Evolutionary conservation across 257 asterid species (phyloP).

Genomic region (Nemophila menziesii): DNA sequence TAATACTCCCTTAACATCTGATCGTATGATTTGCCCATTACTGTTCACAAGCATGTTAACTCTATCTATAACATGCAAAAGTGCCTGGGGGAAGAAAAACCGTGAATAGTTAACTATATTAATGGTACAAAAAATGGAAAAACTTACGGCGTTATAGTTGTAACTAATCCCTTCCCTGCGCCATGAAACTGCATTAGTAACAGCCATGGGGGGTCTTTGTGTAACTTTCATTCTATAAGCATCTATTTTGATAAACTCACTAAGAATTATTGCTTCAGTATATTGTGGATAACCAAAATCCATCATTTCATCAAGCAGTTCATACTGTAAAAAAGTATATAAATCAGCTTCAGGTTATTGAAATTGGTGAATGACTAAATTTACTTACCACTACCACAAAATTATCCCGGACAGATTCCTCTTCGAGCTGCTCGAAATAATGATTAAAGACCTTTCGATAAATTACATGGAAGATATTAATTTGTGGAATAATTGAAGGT

Average conservation of each 20-base stretch:
- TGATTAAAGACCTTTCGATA: conserved; percentile 77
- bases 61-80: conserved; percentile 98
- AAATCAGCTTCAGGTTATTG: conserved; percentile 12
- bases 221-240: conserved; percentile 98
- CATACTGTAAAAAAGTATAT: conserved; percentile 45
- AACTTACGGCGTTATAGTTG: conserved; percentile 84
- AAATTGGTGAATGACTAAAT: conserved; percentile 7
- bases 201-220: conserved; percentile 99
- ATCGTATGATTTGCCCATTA: conserved; percentile 93
- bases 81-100: conserved; percentile 53
- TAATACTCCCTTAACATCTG: conserved; percentile 95
- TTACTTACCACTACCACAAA: conserved; percentile 94
- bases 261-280: conserved; percentile 96
- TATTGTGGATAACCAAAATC: conserved; percentile 98
- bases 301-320: conserved; percentile 97
- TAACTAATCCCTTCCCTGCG: conserved; percentile 97
- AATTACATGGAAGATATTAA: conserved; percentile 3
- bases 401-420: conserved; percentile 94
- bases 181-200: conserved; percentile 99
- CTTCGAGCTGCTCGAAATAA: conserved; percentile 96
- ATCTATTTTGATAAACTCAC: conserved; percentile 97
- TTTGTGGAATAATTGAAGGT: neutral
- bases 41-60: conserved; percentile 97
- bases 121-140: conserved; percentile 7
- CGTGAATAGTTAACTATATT: conserved; percentile 7